Percentiles rank a stretch among this genome's conserved stretches.
These are phyloP conservation scores for Alternaria longipes DNA, from an alignment of 2,329 filamentous ascomycete species.

Conservation along the genomic window DNA sequence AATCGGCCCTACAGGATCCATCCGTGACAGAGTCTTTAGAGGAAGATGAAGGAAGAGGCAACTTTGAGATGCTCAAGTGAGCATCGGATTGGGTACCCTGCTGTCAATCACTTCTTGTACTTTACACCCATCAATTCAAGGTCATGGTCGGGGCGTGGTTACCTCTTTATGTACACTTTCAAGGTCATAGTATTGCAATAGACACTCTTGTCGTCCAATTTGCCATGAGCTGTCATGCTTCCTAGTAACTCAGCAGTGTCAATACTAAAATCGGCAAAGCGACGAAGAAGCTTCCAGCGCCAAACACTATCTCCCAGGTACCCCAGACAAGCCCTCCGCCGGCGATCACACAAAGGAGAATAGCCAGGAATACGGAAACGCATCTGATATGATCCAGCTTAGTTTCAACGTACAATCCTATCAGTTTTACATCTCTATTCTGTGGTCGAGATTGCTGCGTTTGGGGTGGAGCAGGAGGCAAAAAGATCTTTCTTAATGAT, in stretches of 20 bases:
- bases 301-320: constrained; percentile 17
- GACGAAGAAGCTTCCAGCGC: constrained; percentile 18
- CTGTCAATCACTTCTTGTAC: too few species aligned
- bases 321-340: constrained; percentile 7
- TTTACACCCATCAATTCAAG: accelerated
- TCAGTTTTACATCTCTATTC: neutral
- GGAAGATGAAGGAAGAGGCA: neutral
- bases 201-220: neutral
- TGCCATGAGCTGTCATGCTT: neutral
- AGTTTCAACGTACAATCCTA: neutral
- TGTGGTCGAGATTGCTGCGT: neutral
- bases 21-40: too few species aligned
- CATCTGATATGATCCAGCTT: neutral
- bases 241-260: neutral
- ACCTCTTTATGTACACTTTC: too few species aligned
- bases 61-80: accelerated
- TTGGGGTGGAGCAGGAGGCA: neutral
- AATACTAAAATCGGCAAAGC: constrained; percentile 12
- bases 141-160: too few species aligned
- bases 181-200: neutral
- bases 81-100: accelerated
- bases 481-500: neutral
- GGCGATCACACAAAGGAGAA: neutral
- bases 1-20: too few species aligned
- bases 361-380: neutral